Evolutionary conservation across 1,139 yeast species (phyloP).

Genomic region (Eremothecium gossypii): DNA sequence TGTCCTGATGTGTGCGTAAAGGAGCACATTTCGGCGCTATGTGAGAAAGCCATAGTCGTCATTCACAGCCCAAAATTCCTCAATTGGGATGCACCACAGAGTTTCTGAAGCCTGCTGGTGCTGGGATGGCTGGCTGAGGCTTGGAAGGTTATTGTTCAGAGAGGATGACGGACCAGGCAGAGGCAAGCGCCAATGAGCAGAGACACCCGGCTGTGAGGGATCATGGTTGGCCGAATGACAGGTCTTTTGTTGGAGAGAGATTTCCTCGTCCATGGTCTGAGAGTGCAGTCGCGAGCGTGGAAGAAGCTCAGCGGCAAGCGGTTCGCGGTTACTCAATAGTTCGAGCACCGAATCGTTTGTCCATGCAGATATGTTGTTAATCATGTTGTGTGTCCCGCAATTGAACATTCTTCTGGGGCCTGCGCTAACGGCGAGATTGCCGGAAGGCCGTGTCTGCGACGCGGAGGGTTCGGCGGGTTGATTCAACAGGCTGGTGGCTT

Average conservation of each 20-base stretch:
- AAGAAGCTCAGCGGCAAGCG: too few relatives aligned
- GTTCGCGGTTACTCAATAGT: slow-evolving; percentile 11
- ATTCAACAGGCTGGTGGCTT: too few relatives aligned
- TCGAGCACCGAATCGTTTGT: slow-evolving; percentile 31
- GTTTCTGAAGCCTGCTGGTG: slow-evolving; percentile 5
- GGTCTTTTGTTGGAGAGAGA: too few relatives aligned
- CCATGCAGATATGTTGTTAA: slow-evolving; percentile 53
- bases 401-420: slow-evolving; percentile 21
- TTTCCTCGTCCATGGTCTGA: too few relatives aligned
- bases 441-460: too few relatives aligned
- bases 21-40: too few relatives aligned
- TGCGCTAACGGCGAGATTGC: too few relatives aligned
- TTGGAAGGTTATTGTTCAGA: neutral
- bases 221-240: neutral
- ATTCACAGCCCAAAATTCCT: slow-evolving; percentile 37
- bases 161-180: neutral
- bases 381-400: slow-evolving; percentile 50
- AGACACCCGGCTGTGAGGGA: neutral
- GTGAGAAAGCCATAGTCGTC: slow-evolving; percentile 37
- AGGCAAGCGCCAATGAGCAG: neutral
- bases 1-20: too few relatives aligned
- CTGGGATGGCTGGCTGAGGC: neutral
- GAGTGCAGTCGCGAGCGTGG: too few relatives aligned
- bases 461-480: too few relatives aligned
- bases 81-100: slow-evolving; percentile 29